These are phyloP conservation scores for Penicillium sclerotigenum DNA, from an alignment of 2,329 filamentous ascomycete genomes.

Conservation along the genomic window DNA sequence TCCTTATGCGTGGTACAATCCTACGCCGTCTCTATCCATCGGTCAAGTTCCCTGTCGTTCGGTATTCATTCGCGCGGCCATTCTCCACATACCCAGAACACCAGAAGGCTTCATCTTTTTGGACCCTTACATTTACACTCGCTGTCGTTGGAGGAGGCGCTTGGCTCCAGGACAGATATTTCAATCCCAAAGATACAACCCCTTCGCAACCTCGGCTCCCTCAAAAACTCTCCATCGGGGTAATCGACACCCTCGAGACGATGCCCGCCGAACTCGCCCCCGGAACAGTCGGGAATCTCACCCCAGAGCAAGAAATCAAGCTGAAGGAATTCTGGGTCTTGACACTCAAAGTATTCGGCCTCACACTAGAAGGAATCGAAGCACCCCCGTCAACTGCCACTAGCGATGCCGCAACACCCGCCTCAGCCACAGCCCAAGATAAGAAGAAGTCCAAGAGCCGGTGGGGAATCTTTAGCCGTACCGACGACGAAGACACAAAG, in stretches of 20 bases:
- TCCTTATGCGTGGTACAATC: slow-evolving; percentile 37
- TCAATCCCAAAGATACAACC: slow-evolving; percentile 13
- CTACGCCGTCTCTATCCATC: slow-evolving; percentile 33
- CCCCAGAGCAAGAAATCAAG: slow-evolving; percentile 83
- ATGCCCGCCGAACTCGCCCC: slow-evolving; percentile 34
- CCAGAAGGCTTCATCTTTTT: slow-evolving; percentile 38
- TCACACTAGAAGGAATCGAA: slow-evolving; percentile 40
- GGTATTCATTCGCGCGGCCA: slow-evolving; percentile 21
- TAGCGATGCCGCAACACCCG: slow-evolving; percentile 19
- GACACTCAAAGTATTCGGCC: slow-evolving; percentile 71
- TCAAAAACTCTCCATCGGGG: slow-evolving; percentile 29
- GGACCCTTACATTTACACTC: slow-evolving; percentile 36
- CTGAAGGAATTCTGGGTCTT: slow-evolving; percentile 81
- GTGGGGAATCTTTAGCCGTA: slow-evolving; percentile 63
- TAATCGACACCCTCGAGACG: slow-evolving; percentile 37
- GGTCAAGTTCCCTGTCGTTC: slow-evolving; percentile 26
- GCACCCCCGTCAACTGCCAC: slow-evolving; percentile 14
- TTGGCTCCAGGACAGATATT: slow-evolving; percentile 35
- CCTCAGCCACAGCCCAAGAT: slow-evolving; percentile 32
- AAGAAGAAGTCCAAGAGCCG: slow-evolving; percentile 71
- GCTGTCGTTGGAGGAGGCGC: slow-evolving; percentile 35
- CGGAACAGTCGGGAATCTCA: slow-evolving; percentile 81
- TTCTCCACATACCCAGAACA: slow-evolving; percentile 31
- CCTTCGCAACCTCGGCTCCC: slow-evolving; percentile 11
- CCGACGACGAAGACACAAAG: slow-evolving; percentile 35